Evolutionary conservation across 2,329 filamentous ascomycete species (phyloP).

Genomic region (Colletotrichum sp.): DNA sequence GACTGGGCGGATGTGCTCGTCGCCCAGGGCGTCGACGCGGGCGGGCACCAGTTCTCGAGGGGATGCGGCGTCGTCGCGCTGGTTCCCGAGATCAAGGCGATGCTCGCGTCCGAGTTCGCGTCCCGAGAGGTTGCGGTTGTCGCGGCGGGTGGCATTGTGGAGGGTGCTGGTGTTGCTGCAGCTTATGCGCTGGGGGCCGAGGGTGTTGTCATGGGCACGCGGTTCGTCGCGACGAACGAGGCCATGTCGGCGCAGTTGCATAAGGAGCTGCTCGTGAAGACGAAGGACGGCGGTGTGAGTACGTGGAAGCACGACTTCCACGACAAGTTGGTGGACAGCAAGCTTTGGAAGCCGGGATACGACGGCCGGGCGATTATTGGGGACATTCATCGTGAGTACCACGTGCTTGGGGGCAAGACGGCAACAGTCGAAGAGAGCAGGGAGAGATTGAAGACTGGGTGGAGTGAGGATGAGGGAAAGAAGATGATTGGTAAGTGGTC

Average conservation of each 20-base stretch:
- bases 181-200: conserved; percentile 55
- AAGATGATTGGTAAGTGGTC: conserved; percentile 41
- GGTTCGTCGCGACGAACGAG: conserved; percentile 50
- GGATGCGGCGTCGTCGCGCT: conserved; percentile 60
- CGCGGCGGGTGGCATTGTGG: conserved; percentile 64
- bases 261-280: conserved; percentile 43
- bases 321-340: conserved; percentile 40
- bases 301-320: conserved; percentile 54
- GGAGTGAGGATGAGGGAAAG: conserved; percentile 33
- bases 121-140: conserved; percentile 45
- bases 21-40: conserved; percentile 67
- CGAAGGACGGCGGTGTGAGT: conserved; percentile 45
- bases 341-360: conserved; percentile 45
- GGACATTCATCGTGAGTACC: conserved; percentile 42
- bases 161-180: conserved; percentile 59
- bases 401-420: conserved; percentile 20
- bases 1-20: conserved; percentile 62
- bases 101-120: conserved; percentile 42
- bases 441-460: conserved; percentile 39
- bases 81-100: conserved; percentile 59
- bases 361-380: conserved; percentile 48
- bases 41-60: conserved; percentile 62
- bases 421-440: conserved; percentile 40
- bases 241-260: conserved; percentile 43
- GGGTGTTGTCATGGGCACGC: conserved; percentile 47